phyloP scores from a whole-genome alignment of 2,329 filamentous ascomycete genomes.

The Dactylellina sp. region DNA sequence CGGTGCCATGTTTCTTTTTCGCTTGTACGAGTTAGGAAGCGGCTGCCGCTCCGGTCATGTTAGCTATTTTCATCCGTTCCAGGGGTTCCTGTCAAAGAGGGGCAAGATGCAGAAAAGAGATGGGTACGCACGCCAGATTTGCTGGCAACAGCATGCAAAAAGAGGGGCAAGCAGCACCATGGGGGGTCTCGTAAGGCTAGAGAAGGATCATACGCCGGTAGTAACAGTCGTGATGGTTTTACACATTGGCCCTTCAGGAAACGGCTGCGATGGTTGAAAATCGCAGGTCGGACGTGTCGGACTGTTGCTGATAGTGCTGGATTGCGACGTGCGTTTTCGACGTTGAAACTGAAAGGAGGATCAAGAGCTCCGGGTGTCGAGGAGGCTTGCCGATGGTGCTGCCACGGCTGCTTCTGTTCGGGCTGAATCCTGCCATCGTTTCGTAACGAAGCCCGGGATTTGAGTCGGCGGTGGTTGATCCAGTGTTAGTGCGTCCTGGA shows the following conservation, averaged over 20 bases:
- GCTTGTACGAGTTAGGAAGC: constrained; percentile 21
- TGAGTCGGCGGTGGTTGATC: not conserved
- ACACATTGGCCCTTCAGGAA: constrained; percentile 33
- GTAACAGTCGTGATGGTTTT: constrained; percentile 18
- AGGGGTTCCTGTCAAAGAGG: constrained; percentile 26
- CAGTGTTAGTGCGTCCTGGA: constrained; percentile 2
- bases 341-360: constrained; percentile 10
- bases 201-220: constrained; percentile 45
- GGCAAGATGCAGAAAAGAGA: constrained; percentile 38
- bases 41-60: constrained; percentile 16
- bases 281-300: constrained; percentile 30
- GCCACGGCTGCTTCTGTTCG: not conserved
- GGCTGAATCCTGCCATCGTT: constrained; percentile 40
- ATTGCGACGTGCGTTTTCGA: constrained; percentile 43
- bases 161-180: constrained; percentile 7
- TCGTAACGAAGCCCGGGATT: not conserved
- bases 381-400: not conserved
- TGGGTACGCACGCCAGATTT: constrained; percentile 43
- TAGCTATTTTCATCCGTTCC: constrained; percentile 19
- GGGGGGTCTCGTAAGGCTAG: constrained; percentile 19
- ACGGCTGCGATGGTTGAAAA: constrained; percentile 11
- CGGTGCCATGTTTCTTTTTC: constrained; percentile 3
- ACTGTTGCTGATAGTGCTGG: not conserved
- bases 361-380: constrained; percentile 39
- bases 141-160: constrained; percentile 20